Evolutionary conservation across 1,139 yeast genomes (phyloP).

Genomic region (Pichia sp.): DNA sequence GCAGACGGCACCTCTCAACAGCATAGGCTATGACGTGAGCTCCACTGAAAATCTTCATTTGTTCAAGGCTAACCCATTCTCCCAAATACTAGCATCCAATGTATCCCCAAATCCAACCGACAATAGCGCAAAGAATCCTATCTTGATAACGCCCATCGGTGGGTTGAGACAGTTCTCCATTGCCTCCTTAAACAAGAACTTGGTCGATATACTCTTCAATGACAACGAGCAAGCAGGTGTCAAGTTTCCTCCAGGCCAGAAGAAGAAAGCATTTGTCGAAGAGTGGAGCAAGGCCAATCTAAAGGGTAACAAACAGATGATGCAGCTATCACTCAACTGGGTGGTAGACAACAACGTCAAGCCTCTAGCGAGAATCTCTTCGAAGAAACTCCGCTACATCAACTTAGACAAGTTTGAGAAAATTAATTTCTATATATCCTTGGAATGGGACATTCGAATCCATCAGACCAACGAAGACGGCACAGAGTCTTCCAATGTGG

Average conservation of each 20-base stretch:
- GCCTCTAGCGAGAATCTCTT: constrained; percentile 44
- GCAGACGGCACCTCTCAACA: constrained; percentile 13
- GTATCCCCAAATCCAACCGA: neutral
- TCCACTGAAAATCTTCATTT: constrained; percentile 6
- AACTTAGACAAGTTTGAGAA: constrained; percentile 37
- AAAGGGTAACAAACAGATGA: constrained; percentile 34
- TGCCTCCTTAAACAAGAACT: constrained; percentile 31
- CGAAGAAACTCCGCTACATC: constrained; percentile 47
- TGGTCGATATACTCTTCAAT: constrained; percentile 31
- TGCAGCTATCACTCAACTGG: constrained; percentile 51
- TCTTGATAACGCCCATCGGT: constrained; percentile 47
- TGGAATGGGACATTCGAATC: constrained; percentile 33
- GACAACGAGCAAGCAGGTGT: constrained; percentile 16
- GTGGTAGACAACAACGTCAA: constrained; percentile 45
- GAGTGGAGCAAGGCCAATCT: constrained; percentile 24
- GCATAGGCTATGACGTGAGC: constrained; percentile 4
- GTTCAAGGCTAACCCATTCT: constrained; percentile 18
- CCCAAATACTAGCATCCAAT: constrained; percentile 20
- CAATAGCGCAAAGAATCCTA: constrained; percentile 18
- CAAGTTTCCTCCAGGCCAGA: constrained; percentile 5
- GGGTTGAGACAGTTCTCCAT: constrained; percentile 47
- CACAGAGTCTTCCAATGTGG: constrained; percentile 15
- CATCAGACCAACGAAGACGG: constrained; percentile 8
- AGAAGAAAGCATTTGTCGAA: constrained; percentile 15
- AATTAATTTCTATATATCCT: constrained; percentile 39